Conservation (phyloP, 768 basidiomycete species). For the Hortiboletus campestris region DNA sequence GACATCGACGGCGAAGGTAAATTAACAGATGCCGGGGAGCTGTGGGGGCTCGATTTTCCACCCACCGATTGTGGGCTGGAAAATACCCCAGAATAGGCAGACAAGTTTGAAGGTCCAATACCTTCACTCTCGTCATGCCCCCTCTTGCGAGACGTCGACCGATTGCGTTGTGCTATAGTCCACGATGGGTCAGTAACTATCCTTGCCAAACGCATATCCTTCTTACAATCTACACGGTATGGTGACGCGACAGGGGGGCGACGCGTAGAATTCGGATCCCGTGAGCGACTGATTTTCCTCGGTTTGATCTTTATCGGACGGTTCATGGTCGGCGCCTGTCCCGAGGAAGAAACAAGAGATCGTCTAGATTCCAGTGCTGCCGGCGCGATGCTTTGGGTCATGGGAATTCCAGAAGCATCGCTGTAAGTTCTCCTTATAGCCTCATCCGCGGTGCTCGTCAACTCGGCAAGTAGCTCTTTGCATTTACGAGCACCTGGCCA, state of each 20-base stretch:
- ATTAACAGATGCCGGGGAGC: slow-evolving; percentile 72
- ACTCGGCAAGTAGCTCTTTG: slow-evolving; percentile 72
- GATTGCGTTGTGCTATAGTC: slow-evolving; percentile 57
- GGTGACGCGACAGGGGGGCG: slow-evolving; percentile 60
- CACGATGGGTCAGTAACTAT: slow-evolving; percentile 17
- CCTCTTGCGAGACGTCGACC: slow-evolving; percentile 74
- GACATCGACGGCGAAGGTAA: slow-evolving; percentile 68
- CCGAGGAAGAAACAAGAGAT: slow-evolving; percentile 47
- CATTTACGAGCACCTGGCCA: slow-evolving; percentile 91
- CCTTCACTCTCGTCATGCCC: slow-evolving; percentile 65
- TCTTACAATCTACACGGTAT: slow-evolving; percentile 65
- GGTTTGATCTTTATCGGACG: slow-evolving; percentile 48
- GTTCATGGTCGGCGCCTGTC: slow-evolving; percentile 44
- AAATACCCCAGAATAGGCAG: slow-evolving; percentile 53
- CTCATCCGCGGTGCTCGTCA: slow-evolving; percentile 66
- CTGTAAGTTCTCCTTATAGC: slow-evolving; percentile 45
- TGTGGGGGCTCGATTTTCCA: slow-evolving; percentile 59
- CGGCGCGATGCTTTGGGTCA: slow-evolving; percentile 28
- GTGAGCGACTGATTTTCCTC: slow-evolving; percentile 57
- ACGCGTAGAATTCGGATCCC: slow-evolving; percentile 53
- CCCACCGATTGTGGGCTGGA: slow-evolving; percentile 49
- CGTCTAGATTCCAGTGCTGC: slow-evolving; percentile 51
- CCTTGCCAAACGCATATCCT: neutral
- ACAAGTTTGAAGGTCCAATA: slow-evolving; percentile 39
- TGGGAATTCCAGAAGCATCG: slow-evolving; percentile 22